Base-by-base conservation (phyloP, 2,329 filamentous ascomycete genomes). In the Penicillium decumbens region DNA sequence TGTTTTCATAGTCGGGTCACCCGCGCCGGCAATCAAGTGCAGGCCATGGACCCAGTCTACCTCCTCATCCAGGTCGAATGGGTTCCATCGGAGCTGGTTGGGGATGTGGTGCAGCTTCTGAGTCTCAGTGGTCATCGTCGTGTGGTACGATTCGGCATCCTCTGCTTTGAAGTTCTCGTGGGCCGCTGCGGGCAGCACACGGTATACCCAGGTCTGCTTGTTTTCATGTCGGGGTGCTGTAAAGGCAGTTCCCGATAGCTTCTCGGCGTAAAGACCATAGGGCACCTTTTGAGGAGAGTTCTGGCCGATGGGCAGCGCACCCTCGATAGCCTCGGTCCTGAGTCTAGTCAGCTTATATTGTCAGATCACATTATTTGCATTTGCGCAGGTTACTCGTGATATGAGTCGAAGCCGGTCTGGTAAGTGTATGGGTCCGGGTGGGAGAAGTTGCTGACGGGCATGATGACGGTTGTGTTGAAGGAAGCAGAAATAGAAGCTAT, bases 281-380 rank as follows among this genome's bases (percentile, higher is more conserved):
- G 87, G 79, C 0, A 84, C 84, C 65, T 89, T 89, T 67, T 95
- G 89, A 0, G 89, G 89, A 2, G 87, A 89, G 75, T 95, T 95
- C 37, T 84, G 80, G 43, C 80, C 88, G 50, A 89, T 65, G 7
- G 89, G 88, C 4, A 92, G 76, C 4, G 89, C 84, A 15, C 84
- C 86, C 13, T 83, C 76, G 48, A 92, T 75, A 39, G 88, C 88
- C 75, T 93, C 88, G 38, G 86, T 82, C 66, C 87, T 91, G 61
- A 9, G 38, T 7, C 33, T 15, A 18, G 51, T 64, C 60, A 60
- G 53, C 40, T 49, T 29, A 10, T 12, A 9, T 13, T 40, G 20
- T 13, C 9, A 28, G 10, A 12, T 30, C 15, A 15, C 9, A 28
- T 28, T 9, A n/a, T 4, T 13, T 9, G 5, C 5, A 24, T 25